phyloP scores from a whole-genome alignment of 768 basidiomycete genomes.

The Hemileccinum rubropunctum region DNA sequence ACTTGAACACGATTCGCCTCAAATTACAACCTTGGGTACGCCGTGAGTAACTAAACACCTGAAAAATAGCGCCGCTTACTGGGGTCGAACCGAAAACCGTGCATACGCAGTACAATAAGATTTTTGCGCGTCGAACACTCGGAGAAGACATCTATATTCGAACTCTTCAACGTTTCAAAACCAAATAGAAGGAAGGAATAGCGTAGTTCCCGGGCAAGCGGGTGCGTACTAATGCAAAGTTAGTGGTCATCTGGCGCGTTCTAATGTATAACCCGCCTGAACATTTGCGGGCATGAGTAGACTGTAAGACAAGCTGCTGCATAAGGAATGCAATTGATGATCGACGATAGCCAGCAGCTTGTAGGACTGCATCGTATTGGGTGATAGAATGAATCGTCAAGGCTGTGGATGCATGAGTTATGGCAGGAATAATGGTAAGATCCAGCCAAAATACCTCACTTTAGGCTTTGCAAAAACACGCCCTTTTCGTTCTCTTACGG shows the following conservation, averaged over 20 bases:
- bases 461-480: conserved; percentile 77
- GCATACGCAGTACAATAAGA: conserved; percentile 80
- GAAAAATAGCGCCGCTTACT: conserved; percentile 51
- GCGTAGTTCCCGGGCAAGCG: conserved; percentile 84
- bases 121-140: conserved; percentile 73
- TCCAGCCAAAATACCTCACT: conserved; percentile 51
- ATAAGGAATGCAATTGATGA: conserved; percentile 83
- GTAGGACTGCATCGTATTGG: conserved; percentile 90
- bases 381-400: conserved; percentile 83
- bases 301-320: conserved; percentile 78
- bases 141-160: conserved; percentile 76
- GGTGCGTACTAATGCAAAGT: conserved; percentile 66
- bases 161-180: conserved; percentile 88
- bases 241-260: neutral
- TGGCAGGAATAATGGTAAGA: neutral
- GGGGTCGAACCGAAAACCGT: conserved; percentile 93
- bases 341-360: conserved; percentile 87
- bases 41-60: neutral
- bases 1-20: conserved; percentile 93
- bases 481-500: conserved; percentile 74
- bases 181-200: conserved; percentile 92
- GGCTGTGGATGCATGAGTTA: conserved; percentile 46
- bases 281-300: conserved; percentile 61
- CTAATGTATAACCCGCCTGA: conserved; percentile 57
- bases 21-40: conserved; percentile 87